Percentiles rank a stretch among this genome's conserved stretches.
These are phyloP conservation scores for Salvia miltiorrhiza DNA, from an alignment of 257 asterid species.

Conservation along the genomic window DNA sequence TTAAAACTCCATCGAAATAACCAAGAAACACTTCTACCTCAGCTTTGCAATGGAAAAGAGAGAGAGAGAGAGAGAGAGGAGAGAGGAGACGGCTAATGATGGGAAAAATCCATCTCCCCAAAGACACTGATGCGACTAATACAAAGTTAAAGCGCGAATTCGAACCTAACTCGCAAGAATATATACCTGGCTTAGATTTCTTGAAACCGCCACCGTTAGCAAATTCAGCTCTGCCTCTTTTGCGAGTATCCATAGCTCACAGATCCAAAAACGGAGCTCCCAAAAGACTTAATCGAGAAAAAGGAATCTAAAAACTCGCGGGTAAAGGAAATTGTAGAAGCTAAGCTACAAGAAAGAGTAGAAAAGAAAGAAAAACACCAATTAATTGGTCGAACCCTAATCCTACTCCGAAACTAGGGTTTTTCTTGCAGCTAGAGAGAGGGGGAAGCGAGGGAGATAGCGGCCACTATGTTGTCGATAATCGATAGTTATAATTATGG, in stretches of 20 bases:
- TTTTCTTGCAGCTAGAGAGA: slow-evolving; percentile 20
- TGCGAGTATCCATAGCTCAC: slow-evolving; percentile 48
- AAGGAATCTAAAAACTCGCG: neutral
- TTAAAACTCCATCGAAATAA: neutral
- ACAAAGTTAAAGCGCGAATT: slow-evolving; percentile 1
- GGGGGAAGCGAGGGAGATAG: neutral
- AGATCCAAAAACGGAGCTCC: slow-evolving; percentile 19
- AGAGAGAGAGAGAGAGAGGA: neutral
- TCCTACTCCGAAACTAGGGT: slow-evolving; percentile 30
- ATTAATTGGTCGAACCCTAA: slow-evolving; percentile 20
- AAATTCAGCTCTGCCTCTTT: slow-evolving; percentile 44
- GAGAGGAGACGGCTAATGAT: neutral
- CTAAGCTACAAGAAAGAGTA: neutral
- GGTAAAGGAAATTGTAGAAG: neutral
- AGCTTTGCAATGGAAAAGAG: neutral
- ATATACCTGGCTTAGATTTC: slow-evolving; percentile 66
- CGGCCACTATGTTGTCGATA: neutral
- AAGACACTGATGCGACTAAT: neutral
- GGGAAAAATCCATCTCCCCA: neutral
- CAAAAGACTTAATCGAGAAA: neutral
- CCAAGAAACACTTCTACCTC: neutral
- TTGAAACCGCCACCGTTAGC: slow-evolving; percentile 54
- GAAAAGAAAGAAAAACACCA: neutral
- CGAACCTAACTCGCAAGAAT: neutral
- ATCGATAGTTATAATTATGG: neutral